Evolutionary conservation across 1,284 basidiomycete genomes (phyloP), one percentile per base, ranked within the genome.

Genomic region (Ganoderma lucidum): DNA sequence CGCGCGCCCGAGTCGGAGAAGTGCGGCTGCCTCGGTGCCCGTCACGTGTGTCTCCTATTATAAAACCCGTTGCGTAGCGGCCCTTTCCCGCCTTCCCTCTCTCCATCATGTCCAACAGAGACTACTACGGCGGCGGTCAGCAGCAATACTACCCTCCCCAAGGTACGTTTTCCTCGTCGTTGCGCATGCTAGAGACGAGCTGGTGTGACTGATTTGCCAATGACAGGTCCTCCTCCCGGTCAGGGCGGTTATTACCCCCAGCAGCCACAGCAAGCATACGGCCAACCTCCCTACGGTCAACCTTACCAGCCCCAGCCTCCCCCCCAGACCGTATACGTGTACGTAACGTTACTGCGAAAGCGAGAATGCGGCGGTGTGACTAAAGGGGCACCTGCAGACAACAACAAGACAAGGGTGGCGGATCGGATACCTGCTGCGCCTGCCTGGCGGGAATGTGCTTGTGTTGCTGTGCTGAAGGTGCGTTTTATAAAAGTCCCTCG

Each of bases 401-500:
- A 71, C 77, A 78, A 77, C 76, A 86, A 70, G 75, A 86, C 48
- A 81, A 82, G 55, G 79, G 80, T 44, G 82, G 81, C 56, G 84
- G 81, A 41, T 28, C 48, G 12, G 77, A 78, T 0, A 85, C 86
- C 19, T 92, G 89, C 75, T 84, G 86, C 78, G 93, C 92, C 37
- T 94, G 93, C 78, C 81, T 93, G 74, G 88, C 90, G 23, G 93
- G 90, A 72, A 82, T 87, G 15, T 90, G 89, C 76, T 81, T 92
- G 71, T 94, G 93, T 79, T 94, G 93, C 81, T 93, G 91, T 74
- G 88, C 88, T 15, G 93, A 94, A 83, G 93, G 91, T 92, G 70
- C 68, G 89, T 81, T 59, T 39, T 44, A 32, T 42, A 17, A 28
- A 6, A 4, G 23, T 42, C 66, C 32, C 23, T 37, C 4, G 30